A percentile compares a stretch with the other conserved stretches of the same genome.
These are phyloP conservation scores for Bipolaris victoriae DNA, from an alignment of 2,329 filamentous ascomycete genomes.

Conservation along the genomic window DNA sequence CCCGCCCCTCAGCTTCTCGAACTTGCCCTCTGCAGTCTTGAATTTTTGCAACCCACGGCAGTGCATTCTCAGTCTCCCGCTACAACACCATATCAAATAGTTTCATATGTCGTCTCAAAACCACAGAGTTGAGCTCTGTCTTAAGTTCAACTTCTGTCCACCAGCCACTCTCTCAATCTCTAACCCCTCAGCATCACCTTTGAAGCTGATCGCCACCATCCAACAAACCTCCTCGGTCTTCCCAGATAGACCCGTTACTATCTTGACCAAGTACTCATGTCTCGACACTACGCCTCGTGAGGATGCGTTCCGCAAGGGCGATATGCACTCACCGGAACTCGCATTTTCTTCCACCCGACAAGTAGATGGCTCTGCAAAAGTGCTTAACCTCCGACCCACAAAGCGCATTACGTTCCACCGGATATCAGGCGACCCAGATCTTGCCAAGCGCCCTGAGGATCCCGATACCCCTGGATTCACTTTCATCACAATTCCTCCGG, in stretches of 20 bases:
- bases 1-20: not conserved
- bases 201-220: conserved; percentile 19
- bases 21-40: not conserved
- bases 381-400: conserved; percentile 15
- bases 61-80: conserved; percentile 1
- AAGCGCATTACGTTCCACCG: conserved; percentile 13
- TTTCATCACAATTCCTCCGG: conserved; percentile 16
- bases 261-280: conserved; percentile 19
- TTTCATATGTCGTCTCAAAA: conserved; percentile 14
- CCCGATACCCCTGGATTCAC: conserved; percentile 17
- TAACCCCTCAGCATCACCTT: conserved; percentile 14
- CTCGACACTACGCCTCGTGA: conserved; percentile 17
- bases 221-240: conserved; percentile 14
- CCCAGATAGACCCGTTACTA: conserved; percentile 15
- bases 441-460: conserved; percentile 15
- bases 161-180: conserved; percentile 15
- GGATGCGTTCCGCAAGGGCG: conserved; percentile 16
- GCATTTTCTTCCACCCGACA: conserved; percentile 10
- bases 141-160: conserved; percentile 16
- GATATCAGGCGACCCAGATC: conserved; percentile 17
- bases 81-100: conserved; percentile 16
- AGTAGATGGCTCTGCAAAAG: conserved; percentile 16
- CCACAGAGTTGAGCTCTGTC: conserved; percentile 14
- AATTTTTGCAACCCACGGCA: conserved; percentile 1
- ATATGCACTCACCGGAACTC: conserved; percentile 16